Evolutionary conservation across 1,284 basidiomycete genomes (phyloP), one percentile per base, ranked within the genome.

Genomic region (Cutaneotrichosporon cavernicola): DNA sequence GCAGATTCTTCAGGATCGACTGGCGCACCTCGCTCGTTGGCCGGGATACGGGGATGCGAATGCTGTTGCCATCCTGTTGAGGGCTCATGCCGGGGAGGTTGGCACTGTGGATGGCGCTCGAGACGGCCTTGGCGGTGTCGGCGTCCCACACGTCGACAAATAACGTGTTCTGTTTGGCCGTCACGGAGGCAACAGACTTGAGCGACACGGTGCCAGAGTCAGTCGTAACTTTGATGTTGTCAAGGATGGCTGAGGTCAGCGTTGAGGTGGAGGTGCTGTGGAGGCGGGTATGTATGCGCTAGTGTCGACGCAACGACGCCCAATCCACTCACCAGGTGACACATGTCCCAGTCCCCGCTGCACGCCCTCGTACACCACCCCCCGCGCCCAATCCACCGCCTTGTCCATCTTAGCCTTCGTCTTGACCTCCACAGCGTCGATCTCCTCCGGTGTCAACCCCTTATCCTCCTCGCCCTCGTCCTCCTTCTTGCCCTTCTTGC

Each of bases 41-140:
- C 52, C 76, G 75, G 36, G 68, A 62, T 9, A 81, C 70, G 2
- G 80, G 80, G 16, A 80, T 76, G 30, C 74, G 55, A 38, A 69
- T 76, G 4, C 70, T 69, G 18, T 65, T 70, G 1, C 69, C 72
- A 36, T 73, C 72, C 26, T 74, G 70, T 64, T 74, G 73, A 5
- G 79, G 78, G 26, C 71, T 73, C 55, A 81, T 70, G 14, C 80
- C 80, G 1, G 80, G 80, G 5, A 81, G 68, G 65, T 81, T 81
- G 52, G 80, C 76, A 52, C 71, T 69, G 63, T 78, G 73, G 14
- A 81, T 71, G 2, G 79, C 79, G 14, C 72, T 73, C 62, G 79
- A 76, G 32, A 81, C 77, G 49, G 70, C 62, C 67, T 81, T 81
- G 49, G 72, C 70, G 10, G 67, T 61, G 70, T 76, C 51, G 9